A percentile compares a stretch with the other conserved stretches of the same genome.
These are phyloP conservation scores for Scleroderma bovista DNA, from an alignment of 768 basidiomycete genomes.

Conservation along the genomic window DNA sequence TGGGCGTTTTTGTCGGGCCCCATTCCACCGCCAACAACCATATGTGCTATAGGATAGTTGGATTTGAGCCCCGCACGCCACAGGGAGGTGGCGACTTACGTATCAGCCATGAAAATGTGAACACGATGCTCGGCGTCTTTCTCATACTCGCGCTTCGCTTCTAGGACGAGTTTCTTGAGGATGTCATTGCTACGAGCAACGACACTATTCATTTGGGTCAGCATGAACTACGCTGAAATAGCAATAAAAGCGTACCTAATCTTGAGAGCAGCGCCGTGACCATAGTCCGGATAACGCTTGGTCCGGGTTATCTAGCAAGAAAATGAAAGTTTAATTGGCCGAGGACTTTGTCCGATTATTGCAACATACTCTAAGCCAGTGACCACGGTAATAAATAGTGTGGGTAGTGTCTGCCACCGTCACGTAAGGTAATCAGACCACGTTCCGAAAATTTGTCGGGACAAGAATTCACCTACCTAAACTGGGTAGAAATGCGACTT, in stretches of 20 bases:
- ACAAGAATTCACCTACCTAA: conserved; percentile 45
- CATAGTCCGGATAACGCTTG: conserved; percentile 70
- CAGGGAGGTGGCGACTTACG: conserved; percentile 47
- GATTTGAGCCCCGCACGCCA: background rate
- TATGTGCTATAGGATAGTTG: conserved; percentile 45
- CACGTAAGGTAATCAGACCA: conserved; percentile 10
- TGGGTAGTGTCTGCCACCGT: conserved; percentile 68
- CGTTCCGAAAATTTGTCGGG: conserved; percentile 5
- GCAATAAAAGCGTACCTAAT: conserved; percentile 51
- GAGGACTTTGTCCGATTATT: conserved; percentile 6
- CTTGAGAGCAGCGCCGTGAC: conserved; percentile 68
- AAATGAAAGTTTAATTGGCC: conserved; percentile 16
- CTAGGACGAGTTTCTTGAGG: conserved; percentile 78
- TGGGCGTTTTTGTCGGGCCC: conserved; percentile 81
- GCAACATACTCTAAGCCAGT: conserved; percentile 70
- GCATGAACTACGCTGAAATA: conserved; percentile 12
- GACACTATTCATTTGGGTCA: conserved; percentile 43
- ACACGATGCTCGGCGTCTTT: conserved; percentile 89
- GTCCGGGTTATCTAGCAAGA: conserved; percentile 66
- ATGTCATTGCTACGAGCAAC: conserved; percentile 87
- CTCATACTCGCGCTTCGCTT: conserved; percentile 85
- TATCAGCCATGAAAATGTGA: conserved; percentile 85
- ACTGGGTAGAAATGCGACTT: conserved; percentile 84
- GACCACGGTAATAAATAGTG: conserved; percentile 85
- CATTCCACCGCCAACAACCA: conserved; percentile 83